A percentile compares a stretch with the other conserved stretches of the same genome.
phyloP scores from a whole-genome alignment of 305 asterid species.

The Salvia sclarea region DNA sequence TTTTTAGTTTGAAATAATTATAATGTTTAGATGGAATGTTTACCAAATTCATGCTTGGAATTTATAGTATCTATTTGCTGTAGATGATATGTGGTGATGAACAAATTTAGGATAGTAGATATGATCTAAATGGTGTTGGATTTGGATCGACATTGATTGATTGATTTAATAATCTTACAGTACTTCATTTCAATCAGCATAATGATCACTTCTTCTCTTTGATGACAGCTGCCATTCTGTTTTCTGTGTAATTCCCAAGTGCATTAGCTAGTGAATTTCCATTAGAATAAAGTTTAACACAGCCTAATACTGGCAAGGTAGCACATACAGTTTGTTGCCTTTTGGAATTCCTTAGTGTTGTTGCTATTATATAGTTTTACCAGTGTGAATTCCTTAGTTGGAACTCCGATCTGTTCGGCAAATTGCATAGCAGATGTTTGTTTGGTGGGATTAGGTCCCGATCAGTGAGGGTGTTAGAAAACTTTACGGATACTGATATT shows the following conservation, averaged over 20 bases:
- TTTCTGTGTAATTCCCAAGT: neutral
- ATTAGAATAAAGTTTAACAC: neutral
- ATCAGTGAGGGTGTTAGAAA: neutral
- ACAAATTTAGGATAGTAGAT: neutral
- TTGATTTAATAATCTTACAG: neutral
- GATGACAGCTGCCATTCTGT: neutral
- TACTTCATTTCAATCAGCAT: neutral
- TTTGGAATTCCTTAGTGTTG: neutral
- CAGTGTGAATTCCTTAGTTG: neutral
- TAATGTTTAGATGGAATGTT: neutral
- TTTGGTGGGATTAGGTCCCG: neutral
- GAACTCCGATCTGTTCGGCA: neutral
- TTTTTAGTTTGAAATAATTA: neutral
- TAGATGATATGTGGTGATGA: neutral
- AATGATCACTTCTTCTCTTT: neutral
- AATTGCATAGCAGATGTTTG: neutral
- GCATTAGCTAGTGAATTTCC: neutral
- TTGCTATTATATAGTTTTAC: neutral
- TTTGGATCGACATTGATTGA: neutral
- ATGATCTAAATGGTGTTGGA: neutral
- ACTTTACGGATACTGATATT: neutral
- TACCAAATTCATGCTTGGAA: neutral
- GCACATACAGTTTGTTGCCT: neutral
- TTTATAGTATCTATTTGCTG: neutral
- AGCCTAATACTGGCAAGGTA: neutral